Percentiles rank a stretch among this genome's conserved stretches.
phyloP scores from a whole-genome alignment of 306 rosid species.

The Citrullus amarus region DNA sequence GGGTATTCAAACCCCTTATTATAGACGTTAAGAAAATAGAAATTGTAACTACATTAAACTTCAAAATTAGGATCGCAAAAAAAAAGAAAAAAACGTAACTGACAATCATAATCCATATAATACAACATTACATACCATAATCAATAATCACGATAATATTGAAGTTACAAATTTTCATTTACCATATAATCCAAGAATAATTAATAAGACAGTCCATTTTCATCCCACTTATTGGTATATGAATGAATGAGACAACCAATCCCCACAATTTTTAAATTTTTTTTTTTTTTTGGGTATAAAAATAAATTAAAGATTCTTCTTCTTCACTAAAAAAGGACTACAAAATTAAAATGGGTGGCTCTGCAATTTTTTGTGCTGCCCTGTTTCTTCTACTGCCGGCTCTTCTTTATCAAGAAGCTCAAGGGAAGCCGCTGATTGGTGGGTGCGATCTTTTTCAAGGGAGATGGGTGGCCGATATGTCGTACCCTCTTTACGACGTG shows the following conservation, averaged over 20 bases:
- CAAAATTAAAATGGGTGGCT: background rate
- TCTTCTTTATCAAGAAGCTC: background rate
- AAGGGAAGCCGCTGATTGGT: background rate
- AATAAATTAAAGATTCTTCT: background rate
- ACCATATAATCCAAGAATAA: background rate
- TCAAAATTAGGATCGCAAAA: background rate
- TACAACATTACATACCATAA: background rate
- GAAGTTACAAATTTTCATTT: background rate
- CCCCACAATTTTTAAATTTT: background rate
- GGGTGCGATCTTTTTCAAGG: constrained; percentile 49
- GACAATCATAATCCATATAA: background rate
- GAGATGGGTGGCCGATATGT: constrained; percentile 43
- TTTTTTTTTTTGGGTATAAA: background rate
- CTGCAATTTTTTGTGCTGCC: background rate
- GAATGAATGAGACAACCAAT: background rate
- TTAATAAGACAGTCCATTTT: background rate
- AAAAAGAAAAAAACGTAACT: background rate
- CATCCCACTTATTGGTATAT: background rate
- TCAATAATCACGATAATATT: background rate
- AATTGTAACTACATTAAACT: background rate
- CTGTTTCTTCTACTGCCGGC: background rate
- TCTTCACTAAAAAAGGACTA: background rate
- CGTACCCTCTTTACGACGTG: constrained; percentile 45
- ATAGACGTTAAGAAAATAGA: background rate
- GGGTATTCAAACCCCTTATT: no score